These are phyloP conservation scores for Tolypocladium capitatum DNA, from an alignment of 2,329 filamentous ascomycete genomes.

Conservation along the genomic window DNA sequence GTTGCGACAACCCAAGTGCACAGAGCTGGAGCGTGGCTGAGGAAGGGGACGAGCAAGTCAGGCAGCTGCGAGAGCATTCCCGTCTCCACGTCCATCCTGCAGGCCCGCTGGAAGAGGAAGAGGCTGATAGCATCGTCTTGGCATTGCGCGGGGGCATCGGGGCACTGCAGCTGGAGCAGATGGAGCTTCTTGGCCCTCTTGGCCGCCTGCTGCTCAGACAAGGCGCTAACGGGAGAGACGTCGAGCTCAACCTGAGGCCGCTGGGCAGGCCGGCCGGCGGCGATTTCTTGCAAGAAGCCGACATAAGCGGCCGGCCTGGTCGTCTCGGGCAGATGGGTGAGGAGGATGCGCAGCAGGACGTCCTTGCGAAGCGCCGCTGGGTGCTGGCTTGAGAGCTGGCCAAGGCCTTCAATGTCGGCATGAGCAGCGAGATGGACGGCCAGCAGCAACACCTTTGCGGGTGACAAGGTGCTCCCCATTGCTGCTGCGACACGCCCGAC, in stretches of 20 bases:
- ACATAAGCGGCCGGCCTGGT: conserved; percentile 50
- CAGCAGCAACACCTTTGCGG: conserved; percentile 58
- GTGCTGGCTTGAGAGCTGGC: conserved; percentile 43
- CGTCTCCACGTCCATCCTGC: conserved; percentile 57
- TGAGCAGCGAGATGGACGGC: conserved; percentile 57
- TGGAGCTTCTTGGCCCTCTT: conserved; percentile 51
- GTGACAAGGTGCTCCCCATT: conserved; percentile 33
- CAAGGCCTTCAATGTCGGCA: conserved; percentile 50
- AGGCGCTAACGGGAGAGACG: conserved; percentile 36
- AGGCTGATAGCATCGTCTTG: conserved; percentile 41
- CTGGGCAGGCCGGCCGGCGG: conserved; percentile 29
- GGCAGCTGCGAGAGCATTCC: conserved; percentile 59
- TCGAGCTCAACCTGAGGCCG: conserved; percentile 36
- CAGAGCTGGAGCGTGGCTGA: conserved; percentile 46
- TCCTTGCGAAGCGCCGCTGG: conserved; percentile 46
- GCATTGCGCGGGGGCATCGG: conserved; percentile 31
- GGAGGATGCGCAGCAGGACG: conserved; percentile 56
- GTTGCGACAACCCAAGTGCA: conserved; percentile 56
- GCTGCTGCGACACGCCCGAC: not conserved
- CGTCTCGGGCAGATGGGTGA: conserved; percentile 67
- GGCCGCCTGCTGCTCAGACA: conserved; percentile 51
- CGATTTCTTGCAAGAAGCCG: conserved; percentile 45
- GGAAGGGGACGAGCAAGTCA: conserved; percentile 54
- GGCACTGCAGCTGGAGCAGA: conserved; percentile 42
- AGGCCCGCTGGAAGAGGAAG: conserved; percentile 56